phyloP scores from a whole-genome alignment of 2,329 filamentous ascomycete species.

The Clarireedia hainanense region DNA sequence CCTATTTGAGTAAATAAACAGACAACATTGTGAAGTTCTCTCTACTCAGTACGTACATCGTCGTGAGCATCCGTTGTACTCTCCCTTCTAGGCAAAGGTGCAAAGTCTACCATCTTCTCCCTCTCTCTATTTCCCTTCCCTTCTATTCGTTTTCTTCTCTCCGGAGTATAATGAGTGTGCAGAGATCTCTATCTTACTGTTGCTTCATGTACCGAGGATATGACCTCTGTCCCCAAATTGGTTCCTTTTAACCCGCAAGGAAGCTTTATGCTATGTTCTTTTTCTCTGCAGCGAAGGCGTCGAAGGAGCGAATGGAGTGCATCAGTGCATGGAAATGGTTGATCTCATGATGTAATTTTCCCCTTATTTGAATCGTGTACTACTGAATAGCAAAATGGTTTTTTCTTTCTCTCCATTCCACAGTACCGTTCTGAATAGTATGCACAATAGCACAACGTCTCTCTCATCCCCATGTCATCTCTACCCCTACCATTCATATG shows the following conservation, averaged over 20 bases:
- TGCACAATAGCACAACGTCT: too few relatives aligned
- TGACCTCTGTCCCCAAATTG: not conserved
- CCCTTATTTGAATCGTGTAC: too few relatives aligned
- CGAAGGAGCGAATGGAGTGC: not conserved
- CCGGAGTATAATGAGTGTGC: not conserved
- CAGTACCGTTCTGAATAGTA: too few relatives aligned
- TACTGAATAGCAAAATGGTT: too few relatives aligned
- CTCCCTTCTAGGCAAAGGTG: not conserved
- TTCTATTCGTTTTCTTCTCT: not conserved
- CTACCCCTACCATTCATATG: too few relatives aligned
- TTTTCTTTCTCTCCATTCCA: too few relatives aligned
- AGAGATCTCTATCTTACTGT: not conserved
- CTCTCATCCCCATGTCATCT: too few relatives aligned
- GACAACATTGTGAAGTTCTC: not conserved
- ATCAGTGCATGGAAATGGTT: too few relatives aligned
- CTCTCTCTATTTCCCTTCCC: not conserved
- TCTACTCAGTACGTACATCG: slow-evolving; percentile 3
- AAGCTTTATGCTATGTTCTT: not conserved
- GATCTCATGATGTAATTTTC: too few relatives aligned
- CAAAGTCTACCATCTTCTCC: not conserved
- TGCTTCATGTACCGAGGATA: not conserved
- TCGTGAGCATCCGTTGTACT: slow-evolving; percentile 2
- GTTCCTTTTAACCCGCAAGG: not conserved
- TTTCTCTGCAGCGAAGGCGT: not conserved
- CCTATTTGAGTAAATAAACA: slow-evolving; percentile 8